phyloP scores from a whole-genome alignment of 768 basidiomycete genomes.

The Fistulinella prunicolor region DNA sequence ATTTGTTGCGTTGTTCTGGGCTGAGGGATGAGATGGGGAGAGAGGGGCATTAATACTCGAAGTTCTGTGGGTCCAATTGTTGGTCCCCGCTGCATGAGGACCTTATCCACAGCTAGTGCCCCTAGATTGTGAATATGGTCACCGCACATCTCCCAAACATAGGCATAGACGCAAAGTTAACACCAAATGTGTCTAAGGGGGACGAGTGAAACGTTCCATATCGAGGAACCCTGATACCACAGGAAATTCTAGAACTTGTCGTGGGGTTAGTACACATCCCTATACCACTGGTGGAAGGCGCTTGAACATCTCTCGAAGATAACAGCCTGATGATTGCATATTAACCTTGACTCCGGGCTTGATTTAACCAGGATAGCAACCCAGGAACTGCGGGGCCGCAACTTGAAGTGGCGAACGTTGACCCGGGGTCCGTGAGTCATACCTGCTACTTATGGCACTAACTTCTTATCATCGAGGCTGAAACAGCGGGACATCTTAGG shows the following conservation, averaged over 20 bases:
- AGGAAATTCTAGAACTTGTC: conserved; percentile 1
- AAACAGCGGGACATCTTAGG: too few relatives aligned
- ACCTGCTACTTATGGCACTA: too few relatives aligned
- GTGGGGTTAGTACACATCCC: too few relatives aligned
- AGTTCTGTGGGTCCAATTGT: conserved; percentile 17
- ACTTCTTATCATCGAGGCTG: too few relatives aligned
- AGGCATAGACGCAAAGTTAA: conserved; percentile 21
- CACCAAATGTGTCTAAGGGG: conserved; percentile 10
- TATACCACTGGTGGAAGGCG: too few relatives aligned
- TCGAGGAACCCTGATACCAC: conserved; percentile 22
- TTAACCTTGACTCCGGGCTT: too few relatives aligned
- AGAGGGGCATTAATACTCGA: conserved; percentile 7
- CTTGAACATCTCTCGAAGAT: too few relatives aligned
- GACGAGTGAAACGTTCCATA: background rate
- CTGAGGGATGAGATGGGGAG: background rate
- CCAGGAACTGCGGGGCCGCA: too few relatives aligned
- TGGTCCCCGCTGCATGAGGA: conserved; percentile 7
- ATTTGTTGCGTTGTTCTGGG: background rate
- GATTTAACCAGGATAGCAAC: too few relatives aligned
- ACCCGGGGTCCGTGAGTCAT: too few relatives aligned
- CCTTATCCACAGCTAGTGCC: background rate
- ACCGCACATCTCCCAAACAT: conserved; percentile 16
- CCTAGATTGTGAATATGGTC: background rate
- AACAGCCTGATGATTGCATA: too few relatives aligned
- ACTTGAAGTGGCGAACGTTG: too few relatives aligned